Evolutionary conservation across 805 yeast species (phyloP).

Genomic region (Trichomonascus vanleenenianus): DNA sequence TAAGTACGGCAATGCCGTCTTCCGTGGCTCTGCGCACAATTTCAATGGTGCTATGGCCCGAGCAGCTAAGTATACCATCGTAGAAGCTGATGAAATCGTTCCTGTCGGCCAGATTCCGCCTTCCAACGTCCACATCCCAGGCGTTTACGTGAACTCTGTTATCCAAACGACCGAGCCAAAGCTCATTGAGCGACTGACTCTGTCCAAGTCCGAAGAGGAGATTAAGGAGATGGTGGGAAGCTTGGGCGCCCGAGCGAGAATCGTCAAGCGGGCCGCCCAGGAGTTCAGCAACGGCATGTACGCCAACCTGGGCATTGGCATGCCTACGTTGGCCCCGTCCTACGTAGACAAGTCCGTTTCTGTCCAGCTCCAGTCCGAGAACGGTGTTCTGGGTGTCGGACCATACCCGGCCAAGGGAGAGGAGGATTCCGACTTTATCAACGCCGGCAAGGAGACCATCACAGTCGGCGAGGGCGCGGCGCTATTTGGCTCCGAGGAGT

Average conservation of each 20-base stretch:
- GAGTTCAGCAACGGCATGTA: constrained; percentile 38
- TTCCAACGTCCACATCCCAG: constrained; percentile 41
- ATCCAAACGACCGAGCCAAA: constrained; percentile 37
- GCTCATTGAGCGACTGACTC: constrained; percentile 33
- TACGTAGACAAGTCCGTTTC: constrained; percentile 31
- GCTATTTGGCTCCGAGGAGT: constrained; percentile 42
- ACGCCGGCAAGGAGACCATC: constrained; percentile 47
- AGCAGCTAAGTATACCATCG: constrained; percentile 39
- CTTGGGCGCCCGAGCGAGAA: constrained; percentile 25
- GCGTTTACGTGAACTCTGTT: constrained; percentile 36
- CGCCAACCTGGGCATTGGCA: constrained; percentile 44
- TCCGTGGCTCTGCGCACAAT: constrained; percentile 39
- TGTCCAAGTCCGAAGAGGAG: constrained; percentile 11
- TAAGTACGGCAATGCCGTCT: constrained; percentile 41
- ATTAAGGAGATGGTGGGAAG: constrained; percentile 10
- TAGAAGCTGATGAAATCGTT: constrained; percentile 45
- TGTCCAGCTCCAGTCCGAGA: constrained; percentile 41
- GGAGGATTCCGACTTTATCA: constrained; percentile 41
- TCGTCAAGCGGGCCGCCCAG: constrained; percentile 38
- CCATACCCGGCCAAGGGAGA: constrained; percentile 38
- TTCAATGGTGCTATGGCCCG: constrained; percentile 41
- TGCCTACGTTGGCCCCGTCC: constrained; percentile 42
- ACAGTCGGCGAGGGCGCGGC: constrained; percentile 41
- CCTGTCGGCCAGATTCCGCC: constrained; percentile 39
- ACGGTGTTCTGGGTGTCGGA: constrained; percentile 44